Evolutionary conservation across 1,139 yeast genomes (phyloP).

Genomic region (Meyerozyma elateridarum): DNA sequence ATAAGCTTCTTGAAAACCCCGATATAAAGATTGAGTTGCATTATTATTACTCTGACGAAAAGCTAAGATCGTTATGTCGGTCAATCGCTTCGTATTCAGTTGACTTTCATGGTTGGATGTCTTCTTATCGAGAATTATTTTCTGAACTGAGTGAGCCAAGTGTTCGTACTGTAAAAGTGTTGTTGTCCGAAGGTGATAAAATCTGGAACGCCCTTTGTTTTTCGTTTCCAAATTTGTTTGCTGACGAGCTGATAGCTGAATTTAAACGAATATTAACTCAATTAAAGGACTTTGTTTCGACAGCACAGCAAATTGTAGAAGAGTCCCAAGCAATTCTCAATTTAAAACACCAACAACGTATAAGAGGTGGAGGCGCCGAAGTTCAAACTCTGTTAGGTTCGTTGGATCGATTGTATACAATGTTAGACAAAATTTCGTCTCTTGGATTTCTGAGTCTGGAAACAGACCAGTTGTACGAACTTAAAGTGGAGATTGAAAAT

Average conservation of each 20-base stretch:
- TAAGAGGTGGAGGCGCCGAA: constrained; percentile 20
- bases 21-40: constrained; percentile 39
- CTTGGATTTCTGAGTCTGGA: constrained; percentile 54
- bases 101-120: constrained; percentile 50
- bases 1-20: constrained; percentile 15
- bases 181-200: constrained; percentile 55
- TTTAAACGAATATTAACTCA: constrained; percentile 24
- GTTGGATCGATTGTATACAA: constrained; percentile 20
- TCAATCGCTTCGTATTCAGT: constrained; percentile 34
- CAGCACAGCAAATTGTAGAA: constrained; percentile 50
- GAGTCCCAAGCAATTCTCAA: constrained; percentile 52
- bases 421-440: constrained; percentile 45
- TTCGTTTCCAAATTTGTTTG: constrained; percentile 11
- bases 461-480: constrained; percentile 53
- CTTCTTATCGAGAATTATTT: constrained; percentile 39
- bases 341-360: constrained; percentile 48
- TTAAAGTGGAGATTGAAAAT: constrained; percentile 48
- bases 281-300: constrained; percentile 38
- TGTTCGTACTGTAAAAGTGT: constrained; percentile 38
- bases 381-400: constrained; percentile 15
- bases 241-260: constrained; percentile 6
- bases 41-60: constrained; percentile 48
- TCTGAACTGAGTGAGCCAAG: constrained; percentile 40
- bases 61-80: constrained; percentile 32
- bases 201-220: constrained; percentile 34